Percentiles rank a stretch among this genome's conserved stretches.
phyloP scores from a whole-genome alignment of 179 eudicot species.

The Drosera spatulata region DNA sequence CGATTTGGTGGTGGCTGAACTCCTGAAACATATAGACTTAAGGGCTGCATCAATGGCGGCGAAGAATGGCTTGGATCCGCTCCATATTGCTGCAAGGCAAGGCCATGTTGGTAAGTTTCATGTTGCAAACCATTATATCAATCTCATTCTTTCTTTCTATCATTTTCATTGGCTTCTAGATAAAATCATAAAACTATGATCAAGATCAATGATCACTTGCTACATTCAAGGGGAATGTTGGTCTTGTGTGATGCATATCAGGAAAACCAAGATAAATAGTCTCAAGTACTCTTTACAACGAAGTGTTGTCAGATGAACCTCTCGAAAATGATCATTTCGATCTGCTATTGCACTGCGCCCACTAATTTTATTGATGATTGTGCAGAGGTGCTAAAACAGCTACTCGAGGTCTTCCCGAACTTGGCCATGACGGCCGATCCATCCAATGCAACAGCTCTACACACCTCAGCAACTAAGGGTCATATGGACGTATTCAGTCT shows the following conservation, averaged over 20 bases:
- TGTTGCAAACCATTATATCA: conserved; percentile 49
- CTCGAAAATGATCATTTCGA: too few species aligned
- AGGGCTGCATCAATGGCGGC: conserved; percentile 61
- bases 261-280: too few species aligned
- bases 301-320: too few species aligned
- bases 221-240: too few species aligned
- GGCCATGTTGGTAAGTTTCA: conserved; percentile 87
- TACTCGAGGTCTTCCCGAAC: conserved; percentile 61
- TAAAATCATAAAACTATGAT: too few species aligned
- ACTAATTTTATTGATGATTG: neutral
- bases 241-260: too few species aligned
- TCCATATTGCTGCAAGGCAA: conserved; percentile 87
- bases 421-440: conserved; percentile 93
- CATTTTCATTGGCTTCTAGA: too few species aligned
- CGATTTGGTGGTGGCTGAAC: conserved; percentile 44
- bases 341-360: neutral
- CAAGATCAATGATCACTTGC: too few species aligned
- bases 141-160: conserved; percentile 3
- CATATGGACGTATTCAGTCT: conserved; percentile 71
- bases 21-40: conserved; percentile 69
- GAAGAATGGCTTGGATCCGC: conserved; percentile 76
- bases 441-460: conserved; percentile 85
- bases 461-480: conserved; percentile 92
- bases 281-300: too few species aligned
- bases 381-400: conserved; percentile 81